These are phyloP conservation scores for Teratosphaeria viscida DNA, from an alignment of 2,329 filamentous ascomycete genomes.

Conservation along the genomic window DNA sequence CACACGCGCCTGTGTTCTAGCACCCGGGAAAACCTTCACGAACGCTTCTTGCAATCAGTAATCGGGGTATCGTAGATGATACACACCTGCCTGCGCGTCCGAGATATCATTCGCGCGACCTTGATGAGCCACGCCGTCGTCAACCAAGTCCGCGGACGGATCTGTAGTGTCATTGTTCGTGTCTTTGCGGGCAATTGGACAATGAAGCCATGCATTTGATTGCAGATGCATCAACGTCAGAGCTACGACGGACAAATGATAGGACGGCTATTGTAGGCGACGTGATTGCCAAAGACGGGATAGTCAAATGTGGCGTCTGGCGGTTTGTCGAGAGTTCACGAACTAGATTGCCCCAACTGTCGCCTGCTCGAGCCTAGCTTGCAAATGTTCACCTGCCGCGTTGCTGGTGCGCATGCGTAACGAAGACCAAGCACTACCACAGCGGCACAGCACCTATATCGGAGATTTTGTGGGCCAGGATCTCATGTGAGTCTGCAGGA, in stretches of 20 bases:
- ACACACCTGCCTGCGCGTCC: no score
- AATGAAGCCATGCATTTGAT: not conserved
- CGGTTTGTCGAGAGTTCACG: not conserved
- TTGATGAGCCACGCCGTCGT: no score
- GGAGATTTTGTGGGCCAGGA: not conserved
- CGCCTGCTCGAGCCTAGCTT: not conserved
- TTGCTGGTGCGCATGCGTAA: not conserved
- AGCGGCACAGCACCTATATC: not conserved
- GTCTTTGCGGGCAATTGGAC: not conserved
- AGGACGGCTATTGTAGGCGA: not conserved
- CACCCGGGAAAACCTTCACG: not conserved
- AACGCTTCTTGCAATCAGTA: not conserved
- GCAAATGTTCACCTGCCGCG: not conserved
- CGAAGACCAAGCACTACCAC: not conserved
- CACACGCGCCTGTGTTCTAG: not conserved
- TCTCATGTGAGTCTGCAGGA: not conserved
- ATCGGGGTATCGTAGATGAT: no score
- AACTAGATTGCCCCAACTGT: not conserved
- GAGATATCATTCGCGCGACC: no score
- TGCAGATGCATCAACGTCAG: not conserved
- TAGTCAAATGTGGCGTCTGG: not conserved
- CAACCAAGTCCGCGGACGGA: no score
- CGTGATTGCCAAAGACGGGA: not conserved
- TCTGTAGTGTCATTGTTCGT: not conserved
- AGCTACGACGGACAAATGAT: not conserved